Conservation (phyloP, 2,329 filamentous ascomycete species). For the Xylaria sp. region DNA sequence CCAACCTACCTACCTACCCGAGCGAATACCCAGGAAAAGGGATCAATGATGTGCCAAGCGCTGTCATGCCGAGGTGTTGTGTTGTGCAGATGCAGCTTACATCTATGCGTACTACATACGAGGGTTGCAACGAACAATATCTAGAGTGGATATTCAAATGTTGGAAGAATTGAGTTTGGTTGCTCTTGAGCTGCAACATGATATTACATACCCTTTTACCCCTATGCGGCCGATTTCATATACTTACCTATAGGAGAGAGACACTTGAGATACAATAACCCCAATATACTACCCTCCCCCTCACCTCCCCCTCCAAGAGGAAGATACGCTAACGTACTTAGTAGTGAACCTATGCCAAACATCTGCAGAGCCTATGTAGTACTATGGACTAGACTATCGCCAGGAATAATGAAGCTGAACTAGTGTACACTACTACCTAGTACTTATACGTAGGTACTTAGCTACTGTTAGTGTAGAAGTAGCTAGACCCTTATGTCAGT, state of each 20-base stretch:
- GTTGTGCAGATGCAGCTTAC: conserved; percentile 35
- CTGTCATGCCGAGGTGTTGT: conserved; percentile 33
- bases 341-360: background rate
- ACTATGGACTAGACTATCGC: background rate
- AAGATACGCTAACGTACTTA: background rate
- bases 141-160: background rate
- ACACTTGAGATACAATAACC: too few species aligned
- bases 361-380: background rate
- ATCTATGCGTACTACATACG: background rate
- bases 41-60: conserved; percentile 27
- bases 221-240: too few species aligned
- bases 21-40: conserved; percentile 10
- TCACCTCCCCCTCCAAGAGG: background rate
- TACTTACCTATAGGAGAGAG: too few species aligned
- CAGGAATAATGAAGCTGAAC: background rate
- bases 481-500: background rate
- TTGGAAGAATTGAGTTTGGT: background rate
- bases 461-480: background rate
- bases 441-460: too few species aligned
- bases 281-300: background rate
- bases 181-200: conserved; percentile 2
- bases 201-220: background rate
- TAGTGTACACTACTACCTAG: too few species aligned
- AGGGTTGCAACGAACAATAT: conserved; percentile 7
- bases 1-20: background rate